phyloP scores from a whole-genome alignment of 2,329 filamentous ascomycete species.

The Neospermospora avenae region DNA sequence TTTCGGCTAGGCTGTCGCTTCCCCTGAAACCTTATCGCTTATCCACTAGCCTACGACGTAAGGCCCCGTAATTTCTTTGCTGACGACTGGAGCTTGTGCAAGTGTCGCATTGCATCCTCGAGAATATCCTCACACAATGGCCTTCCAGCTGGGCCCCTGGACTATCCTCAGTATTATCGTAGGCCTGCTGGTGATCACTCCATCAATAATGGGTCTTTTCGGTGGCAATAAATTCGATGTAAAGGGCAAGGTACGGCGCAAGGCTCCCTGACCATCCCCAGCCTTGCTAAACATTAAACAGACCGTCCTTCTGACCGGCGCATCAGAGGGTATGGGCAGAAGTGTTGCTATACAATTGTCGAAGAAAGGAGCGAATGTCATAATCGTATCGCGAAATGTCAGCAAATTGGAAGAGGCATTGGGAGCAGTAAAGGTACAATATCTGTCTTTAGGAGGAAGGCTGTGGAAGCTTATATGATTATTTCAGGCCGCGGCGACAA shows the following conservation, averaged over 20 bases:
- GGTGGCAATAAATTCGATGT: conserved; percentile 77
- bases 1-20: not conserved
- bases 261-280: not conserved
- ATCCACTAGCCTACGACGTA: conserved; percentile 1
- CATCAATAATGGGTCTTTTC: conserved; percentile 62
- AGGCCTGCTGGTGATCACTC: conserved; percentile 31
- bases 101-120: not conserved
- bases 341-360: conserved; percentile 71
- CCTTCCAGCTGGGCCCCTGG: conserved; percentile 16
- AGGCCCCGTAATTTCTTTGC: conserved; percentile 3
- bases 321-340: conserved; percentile 88
- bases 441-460: not conserved
- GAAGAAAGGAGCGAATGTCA: conserved; percentile 78
- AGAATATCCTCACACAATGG: conserved; percentile 12
- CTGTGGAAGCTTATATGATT: conserved; percentile 4
- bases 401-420: conserved; percentile 71
- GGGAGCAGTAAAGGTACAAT: conserved; percentile 57
- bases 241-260: conserved; percentile 66
- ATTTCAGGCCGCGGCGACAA: conserved; percentile 59
- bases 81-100: conserved; percentile 1
- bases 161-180: conserved; percentile 16
- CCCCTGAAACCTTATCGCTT: conserved; percentile 10
- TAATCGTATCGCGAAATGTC: conserved; percentile 77
- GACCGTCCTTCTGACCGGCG: conserved; percentile 88
- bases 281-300: conserved; percentile 38